Percentiles rank a stretch among this genome's conserved stretches.
Evolutionary conservation across 2,329 filamentous ascomycete species (phyloP).

Genomic region (Arachnomyces sp.): DNA sequence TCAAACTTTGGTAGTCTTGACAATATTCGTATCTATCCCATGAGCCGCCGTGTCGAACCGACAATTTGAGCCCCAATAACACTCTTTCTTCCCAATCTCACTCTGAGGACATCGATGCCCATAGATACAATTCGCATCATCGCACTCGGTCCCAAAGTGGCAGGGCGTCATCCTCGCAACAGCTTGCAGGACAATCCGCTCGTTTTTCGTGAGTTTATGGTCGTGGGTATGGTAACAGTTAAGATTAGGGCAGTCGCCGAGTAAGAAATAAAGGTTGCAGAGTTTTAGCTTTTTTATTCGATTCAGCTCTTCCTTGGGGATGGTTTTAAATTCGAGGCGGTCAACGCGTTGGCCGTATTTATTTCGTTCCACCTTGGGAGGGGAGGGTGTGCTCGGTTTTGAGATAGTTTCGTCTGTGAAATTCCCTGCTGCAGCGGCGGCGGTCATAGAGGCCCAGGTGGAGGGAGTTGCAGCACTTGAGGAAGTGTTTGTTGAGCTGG

Average conservation of each 20-base stretch:
- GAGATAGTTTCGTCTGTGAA: conserved; percentile 30
- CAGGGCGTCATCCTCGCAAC: conserved; percentile 58
- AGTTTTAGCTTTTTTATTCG: conserved; percentile 55
- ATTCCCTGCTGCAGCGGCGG: conserved; percentile 29
- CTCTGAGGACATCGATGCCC: conserved; percentile 54
- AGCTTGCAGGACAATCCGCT: conserved; percentile 46
- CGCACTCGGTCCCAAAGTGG: conserved; percentile 48
- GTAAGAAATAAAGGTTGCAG: conserved; percentile 54
- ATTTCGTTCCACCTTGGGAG: conserved; percentile 46
- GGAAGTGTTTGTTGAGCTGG: conserved; percentile 21
- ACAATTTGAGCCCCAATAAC: conserved; percentile 51
- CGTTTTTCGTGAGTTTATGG: conserved; percentile 45
- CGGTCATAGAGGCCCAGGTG: conserved; percentile 29
- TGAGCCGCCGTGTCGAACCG: conserved; percentile 51
- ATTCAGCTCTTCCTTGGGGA: conserved; percentile 47
- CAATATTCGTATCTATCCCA: conserved; percentile 48
- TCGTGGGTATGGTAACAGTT: conserved; percentile 48
- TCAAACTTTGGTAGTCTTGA: conserved; percentile 43
- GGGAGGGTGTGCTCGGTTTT: conserved; percentile 22
- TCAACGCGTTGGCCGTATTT: conserved; percentile 54
- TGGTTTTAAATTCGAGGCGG: conserved; percentile 41
- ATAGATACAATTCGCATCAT: conserved; percentile 54
- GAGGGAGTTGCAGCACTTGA: conserved; percentile 13
- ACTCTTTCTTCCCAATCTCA: conserved; percentile 44
- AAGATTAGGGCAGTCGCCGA: conserved; percentile 49